These are phyloP conservation scores for Aspergillaceae sp. DNA, from an alignment of 2,329 filamentous ascomycete genomes.

Conservation along the genomic window DNA sequence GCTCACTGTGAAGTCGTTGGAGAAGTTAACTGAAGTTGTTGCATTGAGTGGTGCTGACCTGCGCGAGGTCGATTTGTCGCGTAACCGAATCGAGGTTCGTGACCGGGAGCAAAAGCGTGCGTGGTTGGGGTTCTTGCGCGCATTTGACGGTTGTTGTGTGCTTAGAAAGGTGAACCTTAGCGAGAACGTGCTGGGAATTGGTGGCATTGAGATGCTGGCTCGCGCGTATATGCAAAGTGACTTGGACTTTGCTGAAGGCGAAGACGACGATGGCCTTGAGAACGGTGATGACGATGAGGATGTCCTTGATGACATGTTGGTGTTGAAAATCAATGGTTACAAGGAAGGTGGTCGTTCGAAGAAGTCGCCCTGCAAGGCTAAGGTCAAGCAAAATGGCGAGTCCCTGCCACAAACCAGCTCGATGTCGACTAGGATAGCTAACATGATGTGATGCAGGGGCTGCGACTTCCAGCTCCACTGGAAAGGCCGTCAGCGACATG, in stretches of 20 bases:
- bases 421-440: background rate
- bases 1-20: slow-evolving; percentile 36
- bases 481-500: slow-evolving; percentile 7
- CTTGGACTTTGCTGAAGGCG: slow-evolving; percentile 22
- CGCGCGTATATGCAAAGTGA: slow-evolving; percentile 34
- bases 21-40: slow-evolving; percentile 35
- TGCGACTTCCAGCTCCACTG: background rate
- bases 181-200: slow-evolving; percentile 34
- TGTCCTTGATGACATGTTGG: slow-evolving; percentile 3
- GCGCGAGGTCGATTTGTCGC: slow-evolving; percentile 39
- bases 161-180: slow-evolving; percentile 40
- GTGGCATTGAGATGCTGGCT: slow-evolving; percentile 39
- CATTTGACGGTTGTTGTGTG: slow-evolving; percentile 36
- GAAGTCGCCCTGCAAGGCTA: slow-evolving; percentile 12
- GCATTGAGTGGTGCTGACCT: slow-evolving; percentile 36
- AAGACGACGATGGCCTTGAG: slow-evolving; percentile 14
- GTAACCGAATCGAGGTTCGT: slow-evolving; percentile 37
- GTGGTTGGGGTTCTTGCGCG: slow-evolving; percentile 38
- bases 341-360: slow-evolving; percentile 10
- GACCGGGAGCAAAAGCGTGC: slow-evolving; percentile 25
- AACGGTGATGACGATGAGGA: background rate
- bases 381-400: slow-evolving; percentile 9
- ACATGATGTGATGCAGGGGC: background rate
- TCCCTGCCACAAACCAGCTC: background rate
- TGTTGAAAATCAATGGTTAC: slow-evolving; percentile 6